These are phyloP conservation scores for Alternaria angustiovoidea DNA, from an alignment of 2,329 filamentous ascomycete species.

Conservation along the genomic window DNA sequence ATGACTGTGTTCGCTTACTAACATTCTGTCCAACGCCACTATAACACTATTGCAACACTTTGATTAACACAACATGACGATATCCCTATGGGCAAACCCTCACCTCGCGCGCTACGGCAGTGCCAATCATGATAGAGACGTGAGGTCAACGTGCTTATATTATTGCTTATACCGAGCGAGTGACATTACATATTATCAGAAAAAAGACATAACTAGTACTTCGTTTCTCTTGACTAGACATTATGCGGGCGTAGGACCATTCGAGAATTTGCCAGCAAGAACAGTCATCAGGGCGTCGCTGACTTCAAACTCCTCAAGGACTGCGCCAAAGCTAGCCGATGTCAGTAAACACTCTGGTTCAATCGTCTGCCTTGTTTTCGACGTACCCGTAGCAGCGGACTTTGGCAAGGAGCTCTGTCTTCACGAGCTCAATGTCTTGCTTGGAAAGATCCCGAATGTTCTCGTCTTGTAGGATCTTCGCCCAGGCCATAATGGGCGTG, in stretches of 20 bases:
- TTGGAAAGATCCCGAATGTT: slow-evolving; percentile 70
- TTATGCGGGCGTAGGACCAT: slow-evolving; percentile 24
- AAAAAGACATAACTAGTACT: slow-evolving; percentile 2
- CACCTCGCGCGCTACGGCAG: no score
- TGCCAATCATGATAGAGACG: not conserved
- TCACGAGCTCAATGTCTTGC: slow-evolving; percentile 75
- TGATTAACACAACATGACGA: no score
- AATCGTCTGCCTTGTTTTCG: not conserved
- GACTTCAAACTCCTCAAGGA: slow-evolving; percentile 76
- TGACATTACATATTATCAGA: slow-evolving; percentile 31
- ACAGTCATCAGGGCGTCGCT: slow-evolving; percentile 79
- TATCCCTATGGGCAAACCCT: no score
- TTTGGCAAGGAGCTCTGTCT: slow-evolving; percentile 78
- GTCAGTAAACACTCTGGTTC: slow-evolving; percentile 13
- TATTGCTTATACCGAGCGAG: slow-evolving; percentile 23
- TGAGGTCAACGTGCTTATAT: slow-evolving; percentile 15
- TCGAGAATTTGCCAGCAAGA: slow-evolving; percentile 64
- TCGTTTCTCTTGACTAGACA: slow-evolving; percentile 17
- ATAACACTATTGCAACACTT: no score
- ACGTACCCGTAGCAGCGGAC: slow-evolving; percentile 91
- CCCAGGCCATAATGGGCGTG: slow-evolving; percentile 95
- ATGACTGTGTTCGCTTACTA: no score
- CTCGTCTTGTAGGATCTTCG: slow-evolving; percentile 70
- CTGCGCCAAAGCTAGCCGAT: slow-evolving; percentile 67
- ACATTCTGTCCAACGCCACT: no score